Evolutionary conservation across 2,329 filamentous ascomycete genomes (phyloP).

Genomic region (Fusarium palustre): DNA sequence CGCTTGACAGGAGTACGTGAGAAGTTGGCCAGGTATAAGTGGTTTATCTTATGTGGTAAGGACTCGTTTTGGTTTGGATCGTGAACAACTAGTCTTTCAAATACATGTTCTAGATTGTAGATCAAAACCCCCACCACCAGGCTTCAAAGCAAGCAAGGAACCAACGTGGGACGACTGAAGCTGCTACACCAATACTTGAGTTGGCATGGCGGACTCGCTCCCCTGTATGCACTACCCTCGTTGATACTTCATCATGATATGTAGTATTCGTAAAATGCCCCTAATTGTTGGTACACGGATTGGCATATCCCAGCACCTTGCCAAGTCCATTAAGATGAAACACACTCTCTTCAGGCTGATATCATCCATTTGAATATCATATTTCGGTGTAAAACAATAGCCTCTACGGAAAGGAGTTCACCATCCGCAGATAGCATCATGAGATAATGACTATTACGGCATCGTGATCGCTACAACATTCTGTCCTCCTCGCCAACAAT

Average conservation of each 20-base stretch:
- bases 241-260: not conserved
- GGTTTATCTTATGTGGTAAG: slow-evolving; percentile 17
- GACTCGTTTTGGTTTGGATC: not conserved
- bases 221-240: not conserved
- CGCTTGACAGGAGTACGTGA: not conserved
- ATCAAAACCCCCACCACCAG: slow-evolving; percentile 1
- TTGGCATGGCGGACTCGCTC: not conserved
- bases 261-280: not conserved
- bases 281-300: not conserved
- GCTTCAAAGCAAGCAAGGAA: not conserved
- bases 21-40: not conserved
- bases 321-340: slow-evolving; percentile 1
- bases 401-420: not conserved
- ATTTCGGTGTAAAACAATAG: not conserved
- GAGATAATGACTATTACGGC: slow-evolving; percentile 10
- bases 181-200: not conserved
- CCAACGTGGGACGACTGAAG: not conserved
- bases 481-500: slow-evolving; percentile 12
- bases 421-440: not conserved
- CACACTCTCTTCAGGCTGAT: not conserved
- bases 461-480: slow-evolving; percentile 2
- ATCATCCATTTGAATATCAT: not conserved
- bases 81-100: not conserved
- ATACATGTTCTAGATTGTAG: not conserved
- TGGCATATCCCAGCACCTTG: not conserved